Evolutionary conservation across 768 basidiomycete genomes (phyloP).

Genomic region (Boletellus emodensis): DNA sequence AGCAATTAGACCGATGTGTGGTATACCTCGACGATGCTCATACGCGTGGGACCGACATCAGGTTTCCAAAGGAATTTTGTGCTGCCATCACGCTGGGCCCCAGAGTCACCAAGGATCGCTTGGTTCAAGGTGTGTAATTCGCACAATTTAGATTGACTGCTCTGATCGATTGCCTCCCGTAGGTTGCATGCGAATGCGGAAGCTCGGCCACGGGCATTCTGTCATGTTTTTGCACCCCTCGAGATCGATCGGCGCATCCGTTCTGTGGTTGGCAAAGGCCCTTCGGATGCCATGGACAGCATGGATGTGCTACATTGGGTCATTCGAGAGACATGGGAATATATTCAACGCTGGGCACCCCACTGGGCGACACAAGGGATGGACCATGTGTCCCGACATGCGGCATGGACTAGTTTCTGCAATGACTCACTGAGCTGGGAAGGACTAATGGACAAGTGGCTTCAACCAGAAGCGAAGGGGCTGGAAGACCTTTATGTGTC

Average conservation of each 20-base stretch:
- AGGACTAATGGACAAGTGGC: not conserved
- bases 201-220: slow-evolving; percentile 42
- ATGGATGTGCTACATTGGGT: slow-evolving; percentile 39
- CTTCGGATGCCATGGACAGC: slow-evolving; percentile 1
- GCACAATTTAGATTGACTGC: not conserved
- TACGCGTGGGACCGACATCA: slow-evolving; percentile 34
- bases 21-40: slow-evolving; percentile 35
- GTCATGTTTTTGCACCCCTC: slow-evolving; percentile 41
- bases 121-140: too few species aligned
- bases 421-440: not conserved
- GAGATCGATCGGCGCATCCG: slow-evolving; percentile 38
- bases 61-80: slow-evolving; percentile 16
- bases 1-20: slow-evolving; percentile 26
- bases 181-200: slow-evolving; percentile 52
- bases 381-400: slow-evolving; percentile 3
- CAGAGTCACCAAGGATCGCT: too few species aligned
- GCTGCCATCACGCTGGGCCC: too few species aligned
- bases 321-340: slow-evolving; percentile 38
- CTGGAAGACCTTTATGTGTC: not conserved
- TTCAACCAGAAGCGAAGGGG: not conserved
- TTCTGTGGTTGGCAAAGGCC: slow-evolving; percentile 8
- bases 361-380: slow-evolving; percentile 38
- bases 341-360: slow-evolving; percentile 35
- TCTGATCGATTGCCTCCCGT: not conserved
- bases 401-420: not conserved